Evolutionary conservation across 441 rosid species (phyloP), one percentile per base, ranked within the genome.

Genomic region (Gossypium gossypioides): DNA sequence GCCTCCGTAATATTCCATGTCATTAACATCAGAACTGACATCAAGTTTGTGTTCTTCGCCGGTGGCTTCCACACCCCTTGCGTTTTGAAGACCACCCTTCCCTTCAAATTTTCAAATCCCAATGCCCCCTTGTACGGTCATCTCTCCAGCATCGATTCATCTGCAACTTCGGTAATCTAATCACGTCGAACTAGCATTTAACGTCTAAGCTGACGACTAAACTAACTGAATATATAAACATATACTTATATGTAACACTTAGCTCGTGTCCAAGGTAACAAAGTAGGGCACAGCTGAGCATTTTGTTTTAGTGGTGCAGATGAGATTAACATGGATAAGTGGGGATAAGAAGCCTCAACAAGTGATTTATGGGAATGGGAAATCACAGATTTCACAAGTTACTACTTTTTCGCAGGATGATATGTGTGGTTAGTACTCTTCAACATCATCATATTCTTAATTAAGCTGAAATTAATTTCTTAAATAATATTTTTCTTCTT

Each of bases 241-340:
- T 22, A 52, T 51, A 19, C 22, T 0, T 3, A 19, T 55, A 56
- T 21, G 5, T 0, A 3, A 56, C 27, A 56, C 27, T 55, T 54
- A 19, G 8, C 27, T 0, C 0, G 13, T 1, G 3, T 54, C 21
- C 4, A 19, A 19, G 37, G 9, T 54, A 54, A 19, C 27, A 2
- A 51, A 19, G 9, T 54, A 50, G 37, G 37, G 37, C 37, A 21
- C 16, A 22, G 18, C 48, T 19, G 9, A 4, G 16, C 32, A 21
- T 21, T 64, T 66, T n/a, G 70, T n/a, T 46, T 1, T 2, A 2
- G 2, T 8, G 69, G 1, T 72, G 79, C 83, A 86, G 95, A 84
- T 89, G 88, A 89, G 86, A 78, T n/a, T 87, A 40, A 83, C 90
- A 46, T 89, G 95, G 95, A 84, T 86, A n/a, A 89, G 90, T 65